phyloP scores from a whole-genome alignment of 2,329 filamentous ascomycete genomes.

The Cladophialophora psammophila region DNA sequence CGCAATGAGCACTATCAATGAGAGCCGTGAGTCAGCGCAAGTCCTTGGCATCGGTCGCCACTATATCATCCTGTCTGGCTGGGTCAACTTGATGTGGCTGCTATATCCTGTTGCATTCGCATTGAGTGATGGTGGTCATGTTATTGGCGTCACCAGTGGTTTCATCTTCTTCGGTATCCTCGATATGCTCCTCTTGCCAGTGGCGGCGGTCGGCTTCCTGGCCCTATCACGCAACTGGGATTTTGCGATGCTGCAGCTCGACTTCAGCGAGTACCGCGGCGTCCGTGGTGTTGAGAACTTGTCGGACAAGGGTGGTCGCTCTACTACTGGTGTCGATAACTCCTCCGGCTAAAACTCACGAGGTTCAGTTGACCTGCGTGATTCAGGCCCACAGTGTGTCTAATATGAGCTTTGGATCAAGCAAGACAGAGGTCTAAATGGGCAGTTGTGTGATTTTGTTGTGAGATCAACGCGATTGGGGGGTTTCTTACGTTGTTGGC shows the following conservation, averaged over 20 bases:
- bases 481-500: too few species aligned
- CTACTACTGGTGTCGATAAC: too few species aligned
- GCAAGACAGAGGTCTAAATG: too few species aligned
- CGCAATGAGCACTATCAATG: conserved; percentile 54
- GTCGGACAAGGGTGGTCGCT: background rate
- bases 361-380: too few species aligned
- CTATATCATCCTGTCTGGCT: conserved; percentile 57
- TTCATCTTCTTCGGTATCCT: conserved; percentile 64
- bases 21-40: conserved; percentile 50
- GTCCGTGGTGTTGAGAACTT: background rate
- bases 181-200: conserved; percentile 59
- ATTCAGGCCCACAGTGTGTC: too few species aligned
- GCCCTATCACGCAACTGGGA: conserved; percentile 60
- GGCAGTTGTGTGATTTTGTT: too few species aligned
- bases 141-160: conserved; percentile 55
- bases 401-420: too few species aligned
- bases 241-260: conserved; percentile 59
- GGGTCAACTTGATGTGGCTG: conserved; percentile 50
- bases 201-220: conserved; percentile 54
- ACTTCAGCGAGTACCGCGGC: conserved; percentile 60
- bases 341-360: too few species aligned
- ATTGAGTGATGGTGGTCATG: conserved; percentile 61
- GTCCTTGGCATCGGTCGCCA: conserved; percentile 55
- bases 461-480: too few species aligned
- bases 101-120: conserved; percentile 63